Evolutionary conservation across 1,284 basidiomycete genomes (phyloP).

Genomic region (Vanrija sp.): DNA sequence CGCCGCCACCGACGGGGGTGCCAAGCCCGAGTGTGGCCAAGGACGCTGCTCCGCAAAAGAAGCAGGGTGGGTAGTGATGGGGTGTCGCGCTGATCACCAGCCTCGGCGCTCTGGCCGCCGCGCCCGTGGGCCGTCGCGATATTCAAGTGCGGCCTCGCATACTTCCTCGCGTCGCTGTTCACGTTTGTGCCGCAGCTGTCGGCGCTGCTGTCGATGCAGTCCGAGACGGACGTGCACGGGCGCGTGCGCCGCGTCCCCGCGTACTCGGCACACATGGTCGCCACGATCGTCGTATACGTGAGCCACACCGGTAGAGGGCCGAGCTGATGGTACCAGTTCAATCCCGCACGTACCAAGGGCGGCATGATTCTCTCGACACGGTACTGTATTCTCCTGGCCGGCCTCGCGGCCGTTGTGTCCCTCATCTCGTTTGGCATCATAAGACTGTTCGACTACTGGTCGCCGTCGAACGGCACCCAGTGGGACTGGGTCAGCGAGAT

Average conservation of each 20-base stretch:
- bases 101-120: slow-evolving; percentile 21
- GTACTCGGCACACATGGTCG: slow-evolving; percentile 81
- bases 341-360: slow-evolving; percentile 69
- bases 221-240: slow-evolving; percentile 54
- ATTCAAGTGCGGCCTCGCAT: slow-evolving; percentile 86
- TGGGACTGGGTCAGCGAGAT: slow-evolving; percentile 44
- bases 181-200: slow-evolving; percentile 69
- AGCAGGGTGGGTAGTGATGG: not conserved
- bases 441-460: slow-evolving; percentile 63
- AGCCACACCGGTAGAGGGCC: slow-evolving; percentile 11
- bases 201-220: slow-evolving; percentile 32
- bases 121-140: slow-evolving; percentile 50
- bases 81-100: not conserved
- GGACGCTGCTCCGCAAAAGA: not conserved
- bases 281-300: slow-evolving; percentile 66
- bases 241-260: slow-evolving; percentile 55
- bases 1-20: too few species aligned
- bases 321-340: slow-evolving; percentile 55
- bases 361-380: slow-evolving; percentile 67
- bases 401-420: slow-evolving; percentile 73
- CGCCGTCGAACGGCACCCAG: slow-evolving; percentile 33
- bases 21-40: not conserved
- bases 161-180: slow-evolving; percentile 85
- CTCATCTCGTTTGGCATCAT: slow-evolving; percentile 75
- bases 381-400: slow-evolving; percentile 54